Conservation (phyloP, 2,329 filamentous ascomycete genomes). For the Fusarium sp. region DNA sequence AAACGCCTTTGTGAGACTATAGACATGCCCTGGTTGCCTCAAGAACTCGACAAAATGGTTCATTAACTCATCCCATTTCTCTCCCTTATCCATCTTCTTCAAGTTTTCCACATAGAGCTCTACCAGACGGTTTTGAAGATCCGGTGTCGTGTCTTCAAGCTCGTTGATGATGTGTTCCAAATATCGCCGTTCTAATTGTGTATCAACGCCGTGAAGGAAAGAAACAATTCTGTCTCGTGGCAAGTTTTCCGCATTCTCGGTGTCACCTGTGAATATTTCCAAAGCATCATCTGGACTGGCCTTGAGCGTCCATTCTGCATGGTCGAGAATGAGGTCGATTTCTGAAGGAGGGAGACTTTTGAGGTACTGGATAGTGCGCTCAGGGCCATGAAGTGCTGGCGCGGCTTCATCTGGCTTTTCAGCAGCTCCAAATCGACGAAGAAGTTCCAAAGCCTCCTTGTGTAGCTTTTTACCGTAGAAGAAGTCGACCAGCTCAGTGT, state of each 20-base stretch:
- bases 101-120: constrained; percentile 75
- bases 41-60: constrained; percentile 80
- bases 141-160: constrained; percentile 84
- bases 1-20: constrained; percentile 84
- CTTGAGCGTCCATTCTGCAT: constrained; percentile 87
- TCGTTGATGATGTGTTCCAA: constrained; percentile 92
- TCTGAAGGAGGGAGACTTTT: constrained; percentile 88
- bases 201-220: constrained; percentile 79
- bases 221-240: constrained; percentile 80
- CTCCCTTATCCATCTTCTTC: constrained; percentile 57
- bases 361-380: constrained; percentile 88
- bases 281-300: constrained; percentile 82
- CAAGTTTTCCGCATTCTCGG: constrained; percentile 92
- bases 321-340: constrained; percentile 92
- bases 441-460: constrained; percentile 83
- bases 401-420: constrained; percentile 64
- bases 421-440: constrained; percentile 82
- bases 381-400: constrained; percentile 79
- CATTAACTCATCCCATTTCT: constrained; percentile 70
- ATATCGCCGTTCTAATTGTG: constrained; percentile 81
- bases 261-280: constrained; percentile 93
- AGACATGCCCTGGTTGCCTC: constrained; percentile 77
- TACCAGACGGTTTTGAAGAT: constrained; percentile 88
- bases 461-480: constrained; percentile 96
- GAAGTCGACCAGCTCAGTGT: constrained; percentile 97